Percentiles rank a stretch among this genome's conserved stretches.
Conservation (phyloP, 2,329 filamentous ascomycete genomes). For the Calonectria naviculata region DNA sequence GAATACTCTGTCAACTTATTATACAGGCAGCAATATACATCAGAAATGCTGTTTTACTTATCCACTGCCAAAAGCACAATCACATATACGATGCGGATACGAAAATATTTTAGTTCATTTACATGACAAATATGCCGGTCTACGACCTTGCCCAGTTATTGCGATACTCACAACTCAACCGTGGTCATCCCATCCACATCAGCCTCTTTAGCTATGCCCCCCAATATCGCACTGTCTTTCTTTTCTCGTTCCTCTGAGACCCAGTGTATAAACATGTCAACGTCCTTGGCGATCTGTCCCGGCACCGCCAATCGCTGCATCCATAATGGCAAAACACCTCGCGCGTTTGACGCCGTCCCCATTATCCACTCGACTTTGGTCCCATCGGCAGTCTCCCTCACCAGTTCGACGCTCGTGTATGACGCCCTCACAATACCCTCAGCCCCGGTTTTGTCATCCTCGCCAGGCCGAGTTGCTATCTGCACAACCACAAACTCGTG, state of each 20-base stretch:
- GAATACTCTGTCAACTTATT: too few relatives aligned
- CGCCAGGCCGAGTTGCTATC: slow-evolving; percentile 55
- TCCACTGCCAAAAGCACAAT: background rate
- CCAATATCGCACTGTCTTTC: slow-evolving; percentile 20
- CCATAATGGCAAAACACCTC: slow-evolving; percentile 73
- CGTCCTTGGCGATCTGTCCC: slow-evolving; percentile 75
- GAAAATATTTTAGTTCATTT: background rate
- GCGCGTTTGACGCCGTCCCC: slow-evolving; percentile 79
- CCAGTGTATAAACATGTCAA: slow-evolving; percentile 75
- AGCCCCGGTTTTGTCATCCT: slow-evolving; percentile 56
- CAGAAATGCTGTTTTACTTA: too few relatives aligned
- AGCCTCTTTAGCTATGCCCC: slow-evolving; percentile 17
- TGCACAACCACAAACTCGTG: slow-evolving; percentile 68
- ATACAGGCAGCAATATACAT: background rate
- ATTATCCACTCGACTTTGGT: slow-evolving; percentile 76
- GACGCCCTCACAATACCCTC: slow-evolving; percentile 62
- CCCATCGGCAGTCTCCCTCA: slow-evolving; percentile 57
- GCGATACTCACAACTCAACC: background rate
- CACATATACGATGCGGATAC: background rate
- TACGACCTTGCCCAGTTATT: background rate
- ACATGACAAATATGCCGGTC: background rate
- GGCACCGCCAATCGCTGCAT: slow-evolving; percentile 74
- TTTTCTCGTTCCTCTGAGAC: slow-evolving; percentile 57
- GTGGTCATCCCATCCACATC: background rate
- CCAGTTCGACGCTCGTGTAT: slow-evolving; percentile 75